phyloP scores from a whole-genome alignment of 2,329 filamentous ascomycete species.

The Nannizzia gypsea region DNA sequence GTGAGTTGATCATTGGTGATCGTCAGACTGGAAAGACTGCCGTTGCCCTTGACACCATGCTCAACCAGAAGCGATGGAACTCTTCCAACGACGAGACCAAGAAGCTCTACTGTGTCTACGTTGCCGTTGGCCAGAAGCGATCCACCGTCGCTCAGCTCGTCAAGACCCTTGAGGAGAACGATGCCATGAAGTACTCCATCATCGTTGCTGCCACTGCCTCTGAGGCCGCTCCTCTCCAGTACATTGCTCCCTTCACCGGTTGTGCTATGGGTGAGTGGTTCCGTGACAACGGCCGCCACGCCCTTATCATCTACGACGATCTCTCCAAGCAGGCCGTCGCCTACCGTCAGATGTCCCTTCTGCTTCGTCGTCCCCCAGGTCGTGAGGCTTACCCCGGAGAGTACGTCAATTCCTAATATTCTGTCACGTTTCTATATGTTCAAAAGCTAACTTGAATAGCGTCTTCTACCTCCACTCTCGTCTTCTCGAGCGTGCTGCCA shows the following conservation, averaged over 20 bases:
- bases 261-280: constrained; percentile 58
- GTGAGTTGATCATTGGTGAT: constrained; percentile 99
- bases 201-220: constrained; percentile 93
- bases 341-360: constrained; percentile 96
- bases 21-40: constrained; percentile 99
- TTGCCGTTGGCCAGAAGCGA: constrained; percentile 98
- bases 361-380: constrained; percentile 93
- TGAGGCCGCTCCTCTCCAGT: constrained; percentile 90
- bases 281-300: constrained; percentile 74
- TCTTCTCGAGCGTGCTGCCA: constrained; percentile 97
- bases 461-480: constrained; percentile 99
- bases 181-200: constrained; percentile 96
- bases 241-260: constrained; percentile 81
- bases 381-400: constrained; percentile 99
- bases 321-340: constrained; percentile 95
- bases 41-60: constrained; percentile 91
- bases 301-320: constrained; percentile 87
- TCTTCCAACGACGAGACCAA: constrained; percentile 70
- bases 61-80: constrained; percentile 99
- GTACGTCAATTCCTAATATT: constrained; percentile 26
- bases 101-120: constrained; percentile 99
- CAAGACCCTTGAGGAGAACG: constrained; percentile 99
- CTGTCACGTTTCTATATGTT: not conserved
- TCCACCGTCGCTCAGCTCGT: constrained; percentile 98
- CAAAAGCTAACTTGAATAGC: constrained; percentile 23